These are phyloP conservation scores for Schwanniomyces pseudopolymorphus DNA, from an alignment of 805 yeast species.

Conservation along the genomic window DNA sequence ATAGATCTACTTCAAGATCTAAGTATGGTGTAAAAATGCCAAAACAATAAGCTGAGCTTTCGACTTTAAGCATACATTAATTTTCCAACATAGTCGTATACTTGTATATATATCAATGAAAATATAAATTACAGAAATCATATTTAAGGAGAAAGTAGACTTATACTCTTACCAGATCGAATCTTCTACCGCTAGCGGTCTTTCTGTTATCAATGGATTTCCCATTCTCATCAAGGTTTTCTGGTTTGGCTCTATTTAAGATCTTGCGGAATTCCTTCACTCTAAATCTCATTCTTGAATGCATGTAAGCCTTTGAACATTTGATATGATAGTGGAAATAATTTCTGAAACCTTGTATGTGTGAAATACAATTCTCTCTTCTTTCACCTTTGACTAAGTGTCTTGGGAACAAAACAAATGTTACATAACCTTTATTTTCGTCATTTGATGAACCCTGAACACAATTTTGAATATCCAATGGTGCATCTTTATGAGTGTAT, in stretches of 20 bases:
- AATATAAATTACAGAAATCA: neutral
- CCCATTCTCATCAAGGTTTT: slow-evolving; percentile 72
- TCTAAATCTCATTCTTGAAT: slow-evolving; percentile 95
- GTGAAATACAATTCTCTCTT: slow-evolving; percentile 85
- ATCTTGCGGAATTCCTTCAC: slow-evolving; percentile 93
- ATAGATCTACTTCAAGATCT: slow-evolving; percentile 84
- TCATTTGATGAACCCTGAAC: slow-evolving; percentile 39
- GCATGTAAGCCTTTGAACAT: slow-evolving; percentile 97
- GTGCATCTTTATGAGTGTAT: slow-evolving; percentile 88
- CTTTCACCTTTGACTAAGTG: slow-evolving; percentile 63
- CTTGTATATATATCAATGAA: slow-evolving; percentile 1
- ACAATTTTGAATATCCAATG: slow-evolving; percentile 60
- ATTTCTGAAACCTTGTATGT: slow-evolving; percentile 88
- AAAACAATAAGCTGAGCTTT: slow-evolving; percentile 18
- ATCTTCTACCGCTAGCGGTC: slow-evolving; percentile 73
- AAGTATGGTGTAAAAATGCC: slow-evolving; percentile 93
- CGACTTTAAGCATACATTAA: neutral
- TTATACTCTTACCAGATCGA: slow-evolving; percentile 34
- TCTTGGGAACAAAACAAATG: slow-evolving; percentile 79
- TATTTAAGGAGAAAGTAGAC: neutral
- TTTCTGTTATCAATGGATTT: slow-evolving; percentile 49
- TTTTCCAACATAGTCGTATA: neutral
- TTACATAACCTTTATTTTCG: slow-evolving; percentile 52
- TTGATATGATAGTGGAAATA: slow-evolving; percentile 98
- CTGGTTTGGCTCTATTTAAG: slow-evolving; percentile 95